These are phyloP conservation scores for Scedosporium apiospermum DNA, from an alignment of 2,329 filamentous ascomycete genomes.

Conservation along the genomic window DNA sequence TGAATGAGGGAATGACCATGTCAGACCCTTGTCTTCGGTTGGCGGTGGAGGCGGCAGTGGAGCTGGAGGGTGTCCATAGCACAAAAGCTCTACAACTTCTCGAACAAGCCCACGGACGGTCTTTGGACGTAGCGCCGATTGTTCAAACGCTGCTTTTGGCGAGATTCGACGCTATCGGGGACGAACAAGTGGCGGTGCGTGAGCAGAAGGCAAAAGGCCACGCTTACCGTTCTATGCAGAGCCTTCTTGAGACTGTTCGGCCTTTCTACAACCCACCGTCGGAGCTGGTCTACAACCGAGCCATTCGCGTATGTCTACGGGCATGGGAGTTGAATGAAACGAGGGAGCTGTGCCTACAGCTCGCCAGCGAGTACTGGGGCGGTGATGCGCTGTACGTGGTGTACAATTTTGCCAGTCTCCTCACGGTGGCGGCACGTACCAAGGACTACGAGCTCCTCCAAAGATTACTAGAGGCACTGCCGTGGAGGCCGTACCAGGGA, in stretches of 20 bases:
- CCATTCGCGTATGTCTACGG: constrained; percentile 2
- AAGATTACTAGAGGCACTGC: constrained; percentile 1
- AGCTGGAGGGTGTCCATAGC: constrained; percentile 1
- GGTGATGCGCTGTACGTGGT: background rate
- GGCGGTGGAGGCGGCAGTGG: constrained; percentile 2
- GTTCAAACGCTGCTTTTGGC: background rate
- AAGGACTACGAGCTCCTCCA: background rate
- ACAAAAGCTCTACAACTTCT: background rate
- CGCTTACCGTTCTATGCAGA: background rate
- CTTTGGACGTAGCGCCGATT: background rate
- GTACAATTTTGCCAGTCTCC: constrained; percentile 2
- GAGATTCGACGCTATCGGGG: background rate
- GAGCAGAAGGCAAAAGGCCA: background rate
- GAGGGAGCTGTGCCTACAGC: background rate
- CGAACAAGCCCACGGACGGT: background rate
- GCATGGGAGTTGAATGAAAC: background rate
- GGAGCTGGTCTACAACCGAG: constrained; percentile 4
- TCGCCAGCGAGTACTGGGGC: background rate
- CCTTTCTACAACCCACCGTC: background rate
- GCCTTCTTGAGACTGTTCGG: background rate
- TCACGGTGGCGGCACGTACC: background rate
- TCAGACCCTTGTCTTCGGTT: background rate
- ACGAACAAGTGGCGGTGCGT: background rate
- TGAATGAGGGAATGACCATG: background rate
- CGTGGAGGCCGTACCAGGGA: constrained; percentile 1